These are phyloP conservation scores for Neurospora africana DNA, from an alignment of 495 filamentous ascomycete species.

Conservation along the genomic window DNA sequence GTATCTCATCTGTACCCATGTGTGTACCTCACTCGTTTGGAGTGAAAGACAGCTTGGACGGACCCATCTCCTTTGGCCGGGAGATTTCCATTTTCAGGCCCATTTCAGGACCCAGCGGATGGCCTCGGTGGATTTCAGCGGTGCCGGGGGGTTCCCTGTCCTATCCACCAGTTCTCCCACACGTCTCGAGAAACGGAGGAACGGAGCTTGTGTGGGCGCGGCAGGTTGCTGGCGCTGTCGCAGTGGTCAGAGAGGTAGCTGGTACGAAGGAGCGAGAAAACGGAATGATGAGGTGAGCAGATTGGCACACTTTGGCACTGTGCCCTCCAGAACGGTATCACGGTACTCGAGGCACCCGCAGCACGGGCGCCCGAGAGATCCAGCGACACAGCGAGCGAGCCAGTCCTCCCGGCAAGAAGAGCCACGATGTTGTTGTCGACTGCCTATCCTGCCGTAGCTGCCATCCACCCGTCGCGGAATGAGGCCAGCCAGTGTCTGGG, in stretches of 20 bases:
- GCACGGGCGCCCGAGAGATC: neutral
- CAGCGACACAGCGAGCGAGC: neutral
- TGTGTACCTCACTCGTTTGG: neutral
- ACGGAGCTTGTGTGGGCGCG: constrained; percentile 2
- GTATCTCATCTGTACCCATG: neutral
- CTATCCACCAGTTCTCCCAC: constrained; percentile 2
- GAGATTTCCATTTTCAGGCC: constrained; percentile 13
- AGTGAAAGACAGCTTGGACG: neutral
- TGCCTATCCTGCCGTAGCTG: neutral
- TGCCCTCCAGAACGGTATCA: neutral
- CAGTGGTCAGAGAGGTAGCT: neutral
- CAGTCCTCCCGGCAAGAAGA: neutral
- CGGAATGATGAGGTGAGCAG: constrained; percentile 10
- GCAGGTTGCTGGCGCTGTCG: neutral
- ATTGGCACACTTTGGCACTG: constrained; percentile 2
- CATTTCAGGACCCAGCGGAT: constrained; percentile 9
- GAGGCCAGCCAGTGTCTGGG: neutral
- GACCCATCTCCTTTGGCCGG: constrained; percentile 2
- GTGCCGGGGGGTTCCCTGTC: constrained; percentile 10
- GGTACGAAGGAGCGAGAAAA: neutral
- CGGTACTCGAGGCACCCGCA: neutral
- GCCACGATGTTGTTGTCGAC: neutral
- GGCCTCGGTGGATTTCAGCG: constrained; percentile 17
- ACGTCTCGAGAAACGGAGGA: constrained; percentile 2
- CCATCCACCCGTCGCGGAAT: neutral